Evolutionary conservation across 73 alveolate species (phyloP).

Genomic region (Tetrahymena elliotti): DNA sequence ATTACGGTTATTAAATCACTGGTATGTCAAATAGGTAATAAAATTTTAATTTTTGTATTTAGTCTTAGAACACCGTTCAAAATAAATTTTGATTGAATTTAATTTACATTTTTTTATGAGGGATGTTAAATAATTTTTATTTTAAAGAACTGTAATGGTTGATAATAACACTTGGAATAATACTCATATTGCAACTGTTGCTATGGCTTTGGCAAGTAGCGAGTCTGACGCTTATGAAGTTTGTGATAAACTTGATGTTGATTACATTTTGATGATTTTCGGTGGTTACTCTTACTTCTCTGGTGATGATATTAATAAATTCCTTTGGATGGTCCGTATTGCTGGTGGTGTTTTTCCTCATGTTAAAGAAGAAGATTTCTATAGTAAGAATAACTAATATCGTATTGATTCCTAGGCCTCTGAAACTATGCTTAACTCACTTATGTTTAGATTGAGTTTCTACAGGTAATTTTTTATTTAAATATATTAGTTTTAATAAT

Average conservation of each 20-base stretch:
- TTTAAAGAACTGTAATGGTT: slow-evolving; percentile 66
- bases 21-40: slow-evolving; percentile 62
- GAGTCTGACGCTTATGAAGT: slow-evolving; percentile 80
- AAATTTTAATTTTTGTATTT: neutral
- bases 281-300: slow-evolving; percentile 71
- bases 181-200: slow-evolving; percentile 89
- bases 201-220: slow-evolving; percentile 76
- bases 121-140: neutral
- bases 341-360: slow-evolving; percentile 88
- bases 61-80: no score
- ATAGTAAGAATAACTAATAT: slow-evolving; percentile 53
- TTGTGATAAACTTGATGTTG: slow-evolving; percentile 73
- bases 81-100: neutral
- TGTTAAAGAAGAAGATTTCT: slow-evolving; percentile 70
- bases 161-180: slow-evolving; percentile 90
- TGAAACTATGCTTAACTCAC: slow-evolving; percentile 69
- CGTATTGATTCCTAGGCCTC: slow-evolving; percentile 71
- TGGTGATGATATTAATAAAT: slow-evolving; percentile 88
- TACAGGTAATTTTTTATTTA: slow-evolving; percentile 5
- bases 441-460: slow-evolving; percentile 75
- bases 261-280: slow-evolving; percentile 71
- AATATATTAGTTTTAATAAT: neutral
- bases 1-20: slow-evolving; percentile 85
- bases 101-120: no score
- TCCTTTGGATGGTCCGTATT: slow-evolving; percentile 86